Base-by-base conservation (phyloP, 2,329 filamentous ascomycete species). In the Fusarium fracticaudum region DNA sequence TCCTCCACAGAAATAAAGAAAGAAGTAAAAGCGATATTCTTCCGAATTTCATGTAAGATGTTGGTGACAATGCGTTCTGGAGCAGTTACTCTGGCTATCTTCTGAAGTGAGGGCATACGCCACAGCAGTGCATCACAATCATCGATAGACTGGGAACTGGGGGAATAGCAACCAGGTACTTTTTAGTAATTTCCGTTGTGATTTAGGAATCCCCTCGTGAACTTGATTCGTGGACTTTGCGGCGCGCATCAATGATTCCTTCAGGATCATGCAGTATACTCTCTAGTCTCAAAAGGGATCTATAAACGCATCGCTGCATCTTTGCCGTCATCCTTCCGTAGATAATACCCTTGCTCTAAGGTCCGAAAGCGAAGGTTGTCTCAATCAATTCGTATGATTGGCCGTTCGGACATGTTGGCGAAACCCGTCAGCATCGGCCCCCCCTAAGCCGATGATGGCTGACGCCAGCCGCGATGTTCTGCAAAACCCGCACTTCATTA, bases 391-490 rank as follows among this genome's bases (percentile, higher is more conserved):
- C 14, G 4, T 20, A 8, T 44, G 38, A 43, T 37, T 57, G 37
- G 43, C 12, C n/a, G 18, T 54, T 60, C 58, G 47, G 48, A 26
- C 24, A 38, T 53, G 12, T 43, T 57, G 29, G 29, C 48, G 13
- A 44, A 37, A 37, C 29, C 29, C 29, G 43, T 60, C 64, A 40
- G 63, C 45, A 50, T 44, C 43, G 10, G 26, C 33, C 17, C 60
- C 60, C 29, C n/a, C 22, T 11, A 41, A 43, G n/a, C 37, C 53
- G 68, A 54, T 57, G 76, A 54, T 57, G 76, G 76, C 69, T 77
- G 76, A 74, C 72, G 74, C 76, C 71, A 74, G 71, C 71, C 17
- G 33, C 37, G 45, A 69, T 29, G 45, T 51, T 22, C 38, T 51
- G 26, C 45, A 41, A 51, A 29, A 41, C 18, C 22, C 12, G 18